phyloP scores from a whole-genome alignment of 768 basidiomycete genomes.

The Suillus sp. region DNA sequence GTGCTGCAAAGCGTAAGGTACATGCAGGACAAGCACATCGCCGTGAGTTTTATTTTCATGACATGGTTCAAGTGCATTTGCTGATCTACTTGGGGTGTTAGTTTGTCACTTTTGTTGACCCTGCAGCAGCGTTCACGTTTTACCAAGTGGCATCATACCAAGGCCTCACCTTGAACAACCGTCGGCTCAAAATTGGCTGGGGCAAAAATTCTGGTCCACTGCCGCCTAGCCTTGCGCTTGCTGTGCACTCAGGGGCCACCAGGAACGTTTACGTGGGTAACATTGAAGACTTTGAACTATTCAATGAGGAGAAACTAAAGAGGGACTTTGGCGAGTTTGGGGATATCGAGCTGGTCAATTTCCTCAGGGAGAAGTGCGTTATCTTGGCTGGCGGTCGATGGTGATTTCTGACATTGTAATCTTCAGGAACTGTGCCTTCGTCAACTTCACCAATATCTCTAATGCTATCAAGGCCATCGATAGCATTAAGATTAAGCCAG shows the following conservation, averaged over 20 bases:
- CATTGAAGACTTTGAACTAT: slow-evolving; percentile 93
- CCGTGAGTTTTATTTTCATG: slow-evolving; percentile 52
- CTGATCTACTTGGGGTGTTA: slow-evolving; percentile 30
- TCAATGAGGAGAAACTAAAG: slow-evolving; percentile 87
- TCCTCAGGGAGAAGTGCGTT: slow-evolving; percentile 83
- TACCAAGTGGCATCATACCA: slow-evolving; percentile 90
- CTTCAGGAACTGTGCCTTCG: slow-evolving; percentile 88
- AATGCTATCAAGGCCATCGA: slow-evolving; percentile 99
- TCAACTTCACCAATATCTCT: slow-evolving; percentile 93
- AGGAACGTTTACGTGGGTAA: slow-evolving; percentile 97
- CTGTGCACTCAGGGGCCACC: slow-evolving; percentile 91
- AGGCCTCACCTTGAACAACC: slow-evolving; percentile 89
- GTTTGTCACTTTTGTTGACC: slow-evolving; percentile 97
- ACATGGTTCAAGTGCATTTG: slow-evolving; percentile 10
- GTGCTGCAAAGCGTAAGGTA: slow-evolving; percentile 93
- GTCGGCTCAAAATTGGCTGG: slow-evolving; percentile 96
- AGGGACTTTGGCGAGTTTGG: slow-evolving; percentile 95
- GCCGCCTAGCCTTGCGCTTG: slow-evolving; percentile 79
- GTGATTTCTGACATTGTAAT: slow-evolving; percentile 8
- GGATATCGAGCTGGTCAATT: slow-evolving; percentile 96
- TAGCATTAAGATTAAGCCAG: slow-evolving; percentile 86
- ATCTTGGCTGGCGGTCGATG: slow-evolving; percentile 8
- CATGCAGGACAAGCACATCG: slow-evolving; percentile 97
- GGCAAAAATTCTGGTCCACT: slow-evolving; percentile 93
- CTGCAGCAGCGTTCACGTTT: slow-evolving; percentile 90